Evolutionary conservation across 148 eudicot species (phyloP).

Genomic region (Vaccinium vitisidaea): DNA sequence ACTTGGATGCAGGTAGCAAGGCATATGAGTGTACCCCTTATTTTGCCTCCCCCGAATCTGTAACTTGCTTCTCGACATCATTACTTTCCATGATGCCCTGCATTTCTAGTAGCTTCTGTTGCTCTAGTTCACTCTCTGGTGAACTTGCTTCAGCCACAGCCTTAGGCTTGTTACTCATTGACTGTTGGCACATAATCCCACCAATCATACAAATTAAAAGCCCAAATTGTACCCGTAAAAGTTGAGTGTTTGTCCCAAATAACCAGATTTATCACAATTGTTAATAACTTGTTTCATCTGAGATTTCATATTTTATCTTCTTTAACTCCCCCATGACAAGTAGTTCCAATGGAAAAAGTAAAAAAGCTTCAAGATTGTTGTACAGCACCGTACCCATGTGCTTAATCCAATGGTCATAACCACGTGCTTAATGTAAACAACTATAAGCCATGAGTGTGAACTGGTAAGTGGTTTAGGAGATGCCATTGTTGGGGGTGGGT

Average conservation of each 20-base stretch:
- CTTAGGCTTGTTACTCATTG: slow-evolving; percentile 60
- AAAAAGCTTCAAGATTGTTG: slow-evolving; percentile 92
- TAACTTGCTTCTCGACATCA: slow-evolving; percentile 26
- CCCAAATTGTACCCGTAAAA: slow-evolving; percentile 73
- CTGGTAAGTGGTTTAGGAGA: too few relatives aligned
- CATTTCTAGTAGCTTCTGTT: slow-evolving; percentile 76
- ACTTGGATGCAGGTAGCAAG: background rate
- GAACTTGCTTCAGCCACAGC: slow-evolving; percentile 38
- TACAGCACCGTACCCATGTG: slow-evolving; percentile 96
- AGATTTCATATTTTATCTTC: slow-evolving; percentile 81
- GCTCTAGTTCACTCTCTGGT: slow-evolving; percentile 56
- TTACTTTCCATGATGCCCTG: slow-evolving; percentile 38
- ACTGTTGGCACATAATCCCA: slow-evolving; percentile 83
- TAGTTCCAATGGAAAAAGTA: slow-evolving; percentile 83
- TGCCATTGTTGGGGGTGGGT: too few relatives aligned
- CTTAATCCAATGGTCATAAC: slow-evolving; percentile 91
- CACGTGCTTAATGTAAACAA: slow-evolving; percentile 96
- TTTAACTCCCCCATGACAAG: slow-evolving; percentile 93
- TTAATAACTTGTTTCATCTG: slow-evolving; percentile 79
- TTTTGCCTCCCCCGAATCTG: slow-evolving; percentile 40
- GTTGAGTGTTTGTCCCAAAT: slow-evolving; percentile 95
- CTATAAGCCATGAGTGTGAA: too few relatives aligned
- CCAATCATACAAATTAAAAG: slow-evolving; percentile 94
- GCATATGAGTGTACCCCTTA: slow-evolving; percentile 13
- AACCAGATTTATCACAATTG: slow-evolving; percentile 80